phyloP scores from a whole-genome alignment of 129 eudicot species.

The Arctium lappa region DNA sequence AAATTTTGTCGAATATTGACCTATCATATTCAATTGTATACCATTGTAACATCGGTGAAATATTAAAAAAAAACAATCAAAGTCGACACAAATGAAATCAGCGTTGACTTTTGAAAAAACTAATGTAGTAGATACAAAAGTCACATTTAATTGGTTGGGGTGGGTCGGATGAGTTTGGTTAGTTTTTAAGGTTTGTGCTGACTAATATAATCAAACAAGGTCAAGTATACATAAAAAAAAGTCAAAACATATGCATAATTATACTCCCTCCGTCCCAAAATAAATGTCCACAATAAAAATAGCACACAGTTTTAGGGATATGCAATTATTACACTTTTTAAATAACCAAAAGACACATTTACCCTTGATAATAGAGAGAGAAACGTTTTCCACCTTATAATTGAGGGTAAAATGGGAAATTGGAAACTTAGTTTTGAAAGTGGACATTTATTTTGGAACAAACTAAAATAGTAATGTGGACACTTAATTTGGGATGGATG shows the following conservation, averaged over 20 bases:
- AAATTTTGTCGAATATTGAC: background rate
- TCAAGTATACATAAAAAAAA: background rate
- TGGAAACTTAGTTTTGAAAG: too few relatives aligned
- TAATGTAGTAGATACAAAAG: conserved; percentile 6
- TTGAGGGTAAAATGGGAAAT: too few relatives aligned
- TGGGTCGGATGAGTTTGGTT: conserved; percentile 4
- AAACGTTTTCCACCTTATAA: too few relatives aligned
- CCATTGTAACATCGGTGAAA: background rate
- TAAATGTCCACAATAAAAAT: too few relatives aligned
- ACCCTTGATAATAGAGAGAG: too few relatives aligned
- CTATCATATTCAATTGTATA: background rate
- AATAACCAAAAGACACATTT: too few relatives aligned
- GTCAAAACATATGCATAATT: conserved; percentile 1
- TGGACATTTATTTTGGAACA: too few relatives aligned
- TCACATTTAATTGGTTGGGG: background rate
- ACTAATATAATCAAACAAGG: background rate
- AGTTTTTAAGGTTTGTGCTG: conserved; percentile 4
- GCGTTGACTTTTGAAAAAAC: background rate
- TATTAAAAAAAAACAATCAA: background rate
- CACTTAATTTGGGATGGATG: too few relatives aligned
- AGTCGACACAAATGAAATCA: background rate
- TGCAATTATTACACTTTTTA: too few relatives aligned
- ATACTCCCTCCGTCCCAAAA: too few relatives aligned
- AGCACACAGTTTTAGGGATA: too few relatives aligned
- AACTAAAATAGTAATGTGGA: too few relatives aligned